These are phyloP conservation scores for Coemansia sp. DNA, from an alignment of 192 early-diverging fungal species.

Conservation along the genomic window DNA sequence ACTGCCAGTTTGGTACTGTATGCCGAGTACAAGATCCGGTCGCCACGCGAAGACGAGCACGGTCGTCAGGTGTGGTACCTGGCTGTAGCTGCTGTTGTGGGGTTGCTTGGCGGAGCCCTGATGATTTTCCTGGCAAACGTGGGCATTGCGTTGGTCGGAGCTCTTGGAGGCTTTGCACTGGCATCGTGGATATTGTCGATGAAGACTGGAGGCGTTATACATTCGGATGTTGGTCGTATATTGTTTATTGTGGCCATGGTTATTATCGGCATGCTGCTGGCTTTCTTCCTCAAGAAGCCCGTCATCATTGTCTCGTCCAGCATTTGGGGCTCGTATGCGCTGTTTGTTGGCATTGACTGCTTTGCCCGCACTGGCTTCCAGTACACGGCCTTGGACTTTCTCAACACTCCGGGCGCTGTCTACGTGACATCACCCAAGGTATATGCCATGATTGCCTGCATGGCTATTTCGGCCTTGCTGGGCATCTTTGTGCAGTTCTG, in stretches of 20 bases:
- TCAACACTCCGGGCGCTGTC: constrained; percentile 48
- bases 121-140: constrained; percentile 66
- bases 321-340: constrained; percentile 74
- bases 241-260: constrained; percentile 65
- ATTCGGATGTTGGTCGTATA: constrained; percentile 59
- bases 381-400: constrained; percentile 55
- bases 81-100: constrained; percentile 59
- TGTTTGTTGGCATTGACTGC: constrained; percentile 78
- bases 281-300: constrained; percentile 59
- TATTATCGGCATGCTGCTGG: constrained; percentile 60
- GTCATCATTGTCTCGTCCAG: constrained; percentile 70
- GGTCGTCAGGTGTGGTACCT: constrained; percentile 47
- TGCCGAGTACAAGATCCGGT: constrained; percentile 39
- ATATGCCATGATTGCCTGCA: constrained; percentile 69
- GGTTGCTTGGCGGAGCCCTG: constrained; percentile 63
- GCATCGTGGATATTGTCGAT: constrained; percentile 71
- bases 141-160: constrained; percentile 74
- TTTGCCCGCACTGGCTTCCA: constrained; percentile 75
- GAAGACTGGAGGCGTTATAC: constrained; percentile 59
- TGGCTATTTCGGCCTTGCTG: constrained; percentile 58
- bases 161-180: constrained; percentile 69
- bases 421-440: constrained; percentile 57
- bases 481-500: constrained; percentile 66
- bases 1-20: constrained; percentile 49
- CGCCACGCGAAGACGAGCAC: constrained; percentile 43